These are phyloP conservation scores for Lachancea waltii DNA, from an alignment of 805 yeast species.

Conservation along the genomic window DNA sequence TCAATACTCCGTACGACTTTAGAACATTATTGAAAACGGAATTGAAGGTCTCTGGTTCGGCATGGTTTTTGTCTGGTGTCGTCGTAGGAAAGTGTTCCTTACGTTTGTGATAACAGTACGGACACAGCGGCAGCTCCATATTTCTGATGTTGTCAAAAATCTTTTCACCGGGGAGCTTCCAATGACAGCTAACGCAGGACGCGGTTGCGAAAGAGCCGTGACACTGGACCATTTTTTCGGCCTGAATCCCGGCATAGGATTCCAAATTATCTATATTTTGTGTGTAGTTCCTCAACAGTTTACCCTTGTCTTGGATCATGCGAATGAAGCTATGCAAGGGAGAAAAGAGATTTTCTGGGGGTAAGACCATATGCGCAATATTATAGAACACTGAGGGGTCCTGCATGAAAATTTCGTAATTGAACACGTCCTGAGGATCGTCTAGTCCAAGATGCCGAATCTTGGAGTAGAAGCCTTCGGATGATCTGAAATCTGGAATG, in stretches of 20 bases:
- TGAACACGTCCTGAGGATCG: slow-evolving; percentile 91
- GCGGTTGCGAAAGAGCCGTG: slow-evolving; percentile 92
- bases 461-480: slow-evolving; percentile 74
- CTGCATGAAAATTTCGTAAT: slow-evolving; percentile 57
- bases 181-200: slow-evolving; percentile 71
- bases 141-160: slow-evolving; percentile 54
- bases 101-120: slow-evolving; percentile 49
- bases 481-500: slow-evolving; percentile 87
- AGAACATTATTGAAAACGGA: slow-evolving; percentile 14
- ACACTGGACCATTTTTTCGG: slow-evolving; percentile 72
- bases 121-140: slow-evolving; percentile 64
- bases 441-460: slow-evolving; percentile 60
- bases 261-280: slow-evolving; percentile 89
- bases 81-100: slow-evolving; percentile 26
- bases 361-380: slow-evolving; percentile 80
- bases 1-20: slow-evolving; percentile 70
- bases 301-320: slow-evolving; percentile 66
- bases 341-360: slow-evolving; percentile 59
- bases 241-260: slow-evolving; percentile 64
- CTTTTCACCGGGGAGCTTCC: slow-evolving; percentile 56
- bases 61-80: slow-evolving; percentile 9
- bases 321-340: slow-evolving; percentile 80
- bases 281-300: slow-evolving; percentile 76
- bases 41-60: slow-evolving; percentile 3
- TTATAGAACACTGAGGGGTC: slow-evolving; percentile 79